These are phyloP conservation scores for Sugiyamaella floridensis DNA, from an alignment of 805 yeast genomes.

Conservation along the genomic window DNA sequence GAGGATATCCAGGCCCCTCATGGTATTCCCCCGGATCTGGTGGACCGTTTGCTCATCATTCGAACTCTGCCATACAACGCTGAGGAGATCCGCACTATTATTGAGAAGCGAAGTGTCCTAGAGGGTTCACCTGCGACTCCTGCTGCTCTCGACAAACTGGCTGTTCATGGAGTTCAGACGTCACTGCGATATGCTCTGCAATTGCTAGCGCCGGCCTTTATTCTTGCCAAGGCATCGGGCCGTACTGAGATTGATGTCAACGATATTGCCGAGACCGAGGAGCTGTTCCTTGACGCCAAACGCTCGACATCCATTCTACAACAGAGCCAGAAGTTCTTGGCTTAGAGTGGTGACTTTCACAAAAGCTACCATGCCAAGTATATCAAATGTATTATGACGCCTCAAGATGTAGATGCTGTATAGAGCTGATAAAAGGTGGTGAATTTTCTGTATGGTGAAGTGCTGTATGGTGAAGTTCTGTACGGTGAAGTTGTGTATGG, in stretches of 20 bases:
- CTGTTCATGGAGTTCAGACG: constrained; percentile 65
- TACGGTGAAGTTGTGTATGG: not conserved
- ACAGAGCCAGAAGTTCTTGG: constrained; percentile 33
- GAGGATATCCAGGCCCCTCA: constrained; percentile 81
- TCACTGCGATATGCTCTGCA: constrained; percentile 91
- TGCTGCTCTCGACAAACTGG: constrained; percentile 69
- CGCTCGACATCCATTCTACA: constrained; percentile 65
- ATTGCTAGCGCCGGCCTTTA: constrained; percentile 82
- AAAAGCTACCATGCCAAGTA: not conserved
- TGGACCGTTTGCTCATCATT: constrained; percentile 85
- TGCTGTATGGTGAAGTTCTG: not conserved
- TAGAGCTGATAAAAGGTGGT: no score
- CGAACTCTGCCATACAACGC: constrained; percentile 83
- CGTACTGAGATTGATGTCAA: constrained; percentile 58
- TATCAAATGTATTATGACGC: not conserved
- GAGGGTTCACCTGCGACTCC: constrained; percentile 61
- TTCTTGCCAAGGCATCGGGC: constrained; percentile 67
- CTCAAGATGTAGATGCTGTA: not conserved
- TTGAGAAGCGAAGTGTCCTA: constrained; percentile 71
- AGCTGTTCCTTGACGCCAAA: constrained; percentile 76
- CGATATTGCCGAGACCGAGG: constrained; percentile 80
- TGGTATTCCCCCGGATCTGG: constrained; percentile 91
- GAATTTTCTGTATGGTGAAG: not conserved
- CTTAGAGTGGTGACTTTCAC: constrained; percentile 6
- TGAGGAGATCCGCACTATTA: constrained; percentile 75